Percentiles rank a stretch among this genome's conserved stretches.
Evolutionary conservation across 2,329 filamentous ascomycete species (phyloP).

Genomic region (Talaromyces amestolkiae): DNA sequence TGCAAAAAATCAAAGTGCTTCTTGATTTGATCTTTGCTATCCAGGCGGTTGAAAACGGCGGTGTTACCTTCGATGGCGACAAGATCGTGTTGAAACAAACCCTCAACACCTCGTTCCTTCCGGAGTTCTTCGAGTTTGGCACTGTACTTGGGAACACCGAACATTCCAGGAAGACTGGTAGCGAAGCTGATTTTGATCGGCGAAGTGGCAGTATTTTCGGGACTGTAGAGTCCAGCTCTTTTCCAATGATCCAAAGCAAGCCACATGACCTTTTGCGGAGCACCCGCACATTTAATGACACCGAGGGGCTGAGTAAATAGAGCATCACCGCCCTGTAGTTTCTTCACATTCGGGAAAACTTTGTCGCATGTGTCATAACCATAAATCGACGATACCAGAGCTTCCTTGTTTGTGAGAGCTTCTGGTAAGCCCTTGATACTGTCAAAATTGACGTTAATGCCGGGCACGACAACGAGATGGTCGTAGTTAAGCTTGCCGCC

Average conservation of each 20-base stretch:
- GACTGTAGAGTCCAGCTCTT: constrained; percentile 51
- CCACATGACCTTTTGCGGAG: constrained; percentile 63
- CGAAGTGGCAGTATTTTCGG: constrained; percentile 35
- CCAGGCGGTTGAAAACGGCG: constrained; percentile 50
- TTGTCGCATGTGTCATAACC: constrained; percentile 57
- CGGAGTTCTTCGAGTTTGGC: constrained; percentile 54
- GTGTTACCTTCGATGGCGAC: constrained; percentile 53
- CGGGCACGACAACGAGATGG: constrained; percentile 62
- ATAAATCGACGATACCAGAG: constrained; percentile 58
- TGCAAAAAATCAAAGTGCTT: constrained; percentile 56
- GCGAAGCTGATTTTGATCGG: constrained; percentile 56
- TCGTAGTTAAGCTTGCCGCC: constrained; percentile 61
- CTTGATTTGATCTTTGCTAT: constrained; percentile 46
- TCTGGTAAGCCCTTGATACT: constrained; percentile 57
- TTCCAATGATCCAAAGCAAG: constrained; percentile 61
- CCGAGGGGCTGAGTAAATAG: constrained; percentile 62
- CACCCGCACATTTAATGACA: constrained; percentile 60
- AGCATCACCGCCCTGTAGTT: constrained; percentile 51
- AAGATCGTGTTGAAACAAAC: constrained; percentile 59
- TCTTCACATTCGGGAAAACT: constrained; percentile 50
- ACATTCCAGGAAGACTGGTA: constrained; percentile 57
- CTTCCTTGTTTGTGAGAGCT: constrained; percentile 50
- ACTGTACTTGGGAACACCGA: constrained; percentile 61
- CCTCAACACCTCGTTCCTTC: constrained; percentile 56
- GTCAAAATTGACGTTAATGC: constrained; percentile 53